A percentile compares a stretch with the other conserved stretches of the same genome.
Conservation (phyloP, 2,329 filamentous ascomycete genomes). For the Fusarium guadeloupense region DNA sequence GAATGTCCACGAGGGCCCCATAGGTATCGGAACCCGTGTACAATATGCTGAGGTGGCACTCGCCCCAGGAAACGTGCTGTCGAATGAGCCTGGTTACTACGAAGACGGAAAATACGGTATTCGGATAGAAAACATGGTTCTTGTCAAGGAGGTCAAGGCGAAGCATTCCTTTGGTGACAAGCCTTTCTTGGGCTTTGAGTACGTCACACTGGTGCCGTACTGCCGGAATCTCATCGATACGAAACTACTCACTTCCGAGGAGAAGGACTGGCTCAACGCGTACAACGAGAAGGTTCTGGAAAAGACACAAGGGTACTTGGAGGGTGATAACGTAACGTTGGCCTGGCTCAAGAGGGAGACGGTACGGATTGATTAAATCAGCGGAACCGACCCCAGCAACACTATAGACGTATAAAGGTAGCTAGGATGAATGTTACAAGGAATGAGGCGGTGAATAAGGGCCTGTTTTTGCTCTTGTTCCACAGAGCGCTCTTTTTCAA, state of each 20-base stretch:
- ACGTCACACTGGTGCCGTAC: conserved; percentile 96
- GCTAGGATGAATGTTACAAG: conserved; percentile 77
- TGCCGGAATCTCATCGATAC: conserved; percentile 88
- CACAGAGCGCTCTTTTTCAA: conserved; percentile 53
- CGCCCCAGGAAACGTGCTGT: conserved; percentile 92
- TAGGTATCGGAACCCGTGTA: conserved; percentile 91
- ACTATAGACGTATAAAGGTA: conserved; percentile 57
- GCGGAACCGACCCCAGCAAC: conserved; percentile 35
- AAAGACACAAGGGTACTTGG: conserved; percentile 82
- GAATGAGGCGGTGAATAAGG: conserved; percentile 75
- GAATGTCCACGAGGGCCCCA: conserved; percentile 97
- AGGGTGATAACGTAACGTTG: conserved; percentile 74
- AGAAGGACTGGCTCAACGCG: conserved; percentile 87
- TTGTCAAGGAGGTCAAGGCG: conserved; percentile 89
- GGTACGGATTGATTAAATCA: conserved; percentile 60
- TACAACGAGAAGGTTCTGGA: conserved; percentile 84
- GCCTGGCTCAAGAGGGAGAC: conserved; percentile 91
- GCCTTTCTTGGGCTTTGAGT: conserved; percentile 93
- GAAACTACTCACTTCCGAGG: conserved; percentile 73
- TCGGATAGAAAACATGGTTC: conserved; percentile 93
- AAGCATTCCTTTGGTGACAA: conserved; percentile 91
- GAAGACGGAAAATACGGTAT: conserved; percentile 96
- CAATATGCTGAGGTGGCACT: conserved; percentile 92
- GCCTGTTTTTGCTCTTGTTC: conserved; percentile 63
- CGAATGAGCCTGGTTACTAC: conserved; percentile 96